Evolutionary conservation across 2,329 filamentous ascomycete genomes (phyloP).

Genomic region (Hirsutella rhossiliensis): DNA sequence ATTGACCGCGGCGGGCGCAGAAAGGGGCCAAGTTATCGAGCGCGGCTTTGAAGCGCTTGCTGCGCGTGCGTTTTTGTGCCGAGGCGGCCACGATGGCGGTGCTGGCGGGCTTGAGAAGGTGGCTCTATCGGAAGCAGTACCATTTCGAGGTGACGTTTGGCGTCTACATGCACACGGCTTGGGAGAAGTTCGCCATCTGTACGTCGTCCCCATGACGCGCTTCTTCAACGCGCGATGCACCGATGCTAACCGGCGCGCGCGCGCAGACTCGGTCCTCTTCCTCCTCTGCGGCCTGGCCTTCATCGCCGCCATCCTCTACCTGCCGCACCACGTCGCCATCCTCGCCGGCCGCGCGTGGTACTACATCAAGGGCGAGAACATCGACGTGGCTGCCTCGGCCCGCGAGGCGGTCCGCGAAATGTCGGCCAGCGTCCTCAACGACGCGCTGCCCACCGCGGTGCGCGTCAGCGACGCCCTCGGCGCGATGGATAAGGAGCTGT

Average conservation of each 20-base stretch:
- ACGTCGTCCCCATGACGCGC: slow-evolving; percentile 47
- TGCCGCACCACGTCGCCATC: slow-evolving; percentile 78
- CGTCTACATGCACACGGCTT: slow-evolving; percentile 93
- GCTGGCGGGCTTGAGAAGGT: slow-evolving; percentile 53
- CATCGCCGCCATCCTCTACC: slow-evolving; percentile 81
- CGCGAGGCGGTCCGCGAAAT: slow-evolving; percentile 19
- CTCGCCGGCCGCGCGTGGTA: slow-evolving; percentile 83
- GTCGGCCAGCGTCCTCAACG: slow-evolving; percentile 15
- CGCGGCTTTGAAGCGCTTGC: too few species aligned
- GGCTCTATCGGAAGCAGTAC: slow-evolving; percentile 91
- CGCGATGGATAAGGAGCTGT: slow-evolving; percentile 22
- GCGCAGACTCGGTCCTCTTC: slow-evolving; percentile 77
- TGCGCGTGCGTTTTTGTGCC: too few species aligned
- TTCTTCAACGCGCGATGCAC: slow-evolving; percentile 48
- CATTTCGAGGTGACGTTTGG: slow-evolving; percentile 97
- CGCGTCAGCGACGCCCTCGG: slow-evolving; percentile 11
- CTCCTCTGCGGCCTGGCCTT: slow-evolving; percentile 76
- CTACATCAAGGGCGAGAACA: slow-evolving; percentile 79
- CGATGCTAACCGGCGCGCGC: slow-evolving; percentile 58
- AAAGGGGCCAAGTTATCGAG: too few species aligned
- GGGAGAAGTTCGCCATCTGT: slow-evolving; percentile 98
- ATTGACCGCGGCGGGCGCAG: too few species aligned
- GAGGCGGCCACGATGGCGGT: slow-evolving; percentile 16
- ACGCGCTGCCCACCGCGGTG: slow-evolving; percentile 8
- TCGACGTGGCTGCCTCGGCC: slow-evolving; percentile 28